Conservation (phyloP, 495 filamentous ascomycete species). For the Neurospora terricola region DNA sequence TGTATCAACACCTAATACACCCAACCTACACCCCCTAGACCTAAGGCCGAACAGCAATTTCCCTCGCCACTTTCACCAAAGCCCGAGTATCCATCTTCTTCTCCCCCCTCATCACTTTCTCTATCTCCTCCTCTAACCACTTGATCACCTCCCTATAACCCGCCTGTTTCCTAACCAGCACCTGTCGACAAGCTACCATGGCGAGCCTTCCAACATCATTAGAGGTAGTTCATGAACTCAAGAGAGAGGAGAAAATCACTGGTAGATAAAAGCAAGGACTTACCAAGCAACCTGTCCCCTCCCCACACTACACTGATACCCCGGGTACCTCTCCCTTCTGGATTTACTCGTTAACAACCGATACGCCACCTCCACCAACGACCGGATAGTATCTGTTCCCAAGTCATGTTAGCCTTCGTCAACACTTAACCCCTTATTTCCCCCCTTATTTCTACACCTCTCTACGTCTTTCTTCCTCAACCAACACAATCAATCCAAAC, state of each 20-base stretch:
- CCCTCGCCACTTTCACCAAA: slow-evolving; percentile 9
- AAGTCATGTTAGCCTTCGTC: too few species aligned
- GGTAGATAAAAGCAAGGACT: too few species aligned
- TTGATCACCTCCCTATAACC: slow-evolving; percentile 47
- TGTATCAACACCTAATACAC: not conserved
- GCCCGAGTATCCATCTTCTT: slow-evolving; percentile 10
- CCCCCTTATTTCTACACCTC: too few species aligned
- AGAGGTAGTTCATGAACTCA: too few species aligned
- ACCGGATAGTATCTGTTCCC: slow-evolving; percentile 56
- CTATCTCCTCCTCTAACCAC: slow-evolving; percentile 49
- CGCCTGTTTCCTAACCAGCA: slow-evolving; percentile 60
- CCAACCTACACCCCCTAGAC: not conserved
- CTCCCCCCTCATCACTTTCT: slow-evolving; percentile 10
- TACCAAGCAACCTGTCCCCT: slow-evolving; percentile 46
- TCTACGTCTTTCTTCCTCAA: too few species aligned
- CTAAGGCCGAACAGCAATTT: not conserved
- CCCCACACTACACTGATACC: slow-evolving; percentile 50
- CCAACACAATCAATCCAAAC: too few species aligned
- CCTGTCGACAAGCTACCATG: slow-evolving; percentile 52
- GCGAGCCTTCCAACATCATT: too few species aligned
- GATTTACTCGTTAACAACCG: slow-evolving; percentile 52
- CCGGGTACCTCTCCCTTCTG: slow-evolving; percentile 34
- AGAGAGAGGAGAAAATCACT: slow-evolving; percentile 25
- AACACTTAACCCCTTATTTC: too few species aligned
- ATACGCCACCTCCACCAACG: slow-evolving; percentile 54